A percentile compares a stretch with the other conserved stretches of the same genome.
phyloP scores from a whole-genome alignment of 805 yeast species.

The Spencermartinsiella europaea region DNA sequence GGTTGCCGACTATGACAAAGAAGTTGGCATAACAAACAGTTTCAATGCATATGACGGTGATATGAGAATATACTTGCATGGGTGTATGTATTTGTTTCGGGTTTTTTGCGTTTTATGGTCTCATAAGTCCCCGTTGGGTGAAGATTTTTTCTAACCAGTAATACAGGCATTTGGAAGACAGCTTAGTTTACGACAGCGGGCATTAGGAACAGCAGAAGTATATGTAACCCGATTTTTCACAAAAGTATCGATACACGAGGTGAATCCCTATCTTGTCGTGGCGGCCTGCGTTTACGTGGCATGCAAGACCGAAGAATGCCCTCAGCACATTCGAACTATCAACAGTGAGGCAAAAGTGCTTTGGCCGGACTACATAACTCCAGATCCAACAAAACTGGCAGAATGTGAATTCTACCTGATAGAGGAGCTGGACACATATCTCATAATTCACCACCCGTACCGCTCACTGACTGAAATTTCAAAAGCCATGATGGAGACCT shows the following conservation, averaged over 20 bases:
- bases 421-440: slow-evolving; percentile 60
- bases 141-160: slow-evolving; percentile 33
- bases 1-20: slow-evolving; percentile 21
- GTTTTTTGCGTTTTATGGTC: not conserved
- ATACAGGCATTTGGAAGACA: slow-evolving; percentile 74
- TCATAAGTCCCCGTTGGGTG: not conserved
- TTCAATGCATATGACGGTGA: slow-evolving; percentile 36
- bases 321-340: slow-evolving; percentile 83
- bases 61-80: slow-evolving; percentile 65
- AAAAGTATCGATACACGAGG: slow-evolving; percentile 67
- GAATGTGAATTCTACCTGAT: slow-evolving; percentile 93
- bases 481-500: slow-evolving; percentile 50
- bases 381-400: slow-evolving; percentile 84
- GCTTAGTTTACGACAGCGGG: slow-evolving; percentile 72
- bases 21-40: slow-evolving; percentile 30
- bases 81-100: slow-evolving; percentile 23
- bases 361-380: slow-evolving; percentile 95
- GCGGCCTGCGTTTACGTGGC: slow-evolving; percentile 86
- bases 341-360: slow-evolving; percentile 78
- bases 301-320: slow-evolving; percentile 92
- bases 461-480: slow-evolving; percentile 31
- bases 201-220: slow-evolving; percentile 83
- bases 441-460: slow-evolving; percentile 40
- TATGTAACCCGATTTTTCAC: slow-evolving; percentile 75
- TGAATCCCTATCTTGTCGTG: slow-evolving; percentile 73